Percentiles rank a stretch among this genome's conserved stretches.
Evolutionary conservation across 495 filamentous ascomycete genomes (phyloP).

Genomic region (Penicillium cinerascens): DNA sequence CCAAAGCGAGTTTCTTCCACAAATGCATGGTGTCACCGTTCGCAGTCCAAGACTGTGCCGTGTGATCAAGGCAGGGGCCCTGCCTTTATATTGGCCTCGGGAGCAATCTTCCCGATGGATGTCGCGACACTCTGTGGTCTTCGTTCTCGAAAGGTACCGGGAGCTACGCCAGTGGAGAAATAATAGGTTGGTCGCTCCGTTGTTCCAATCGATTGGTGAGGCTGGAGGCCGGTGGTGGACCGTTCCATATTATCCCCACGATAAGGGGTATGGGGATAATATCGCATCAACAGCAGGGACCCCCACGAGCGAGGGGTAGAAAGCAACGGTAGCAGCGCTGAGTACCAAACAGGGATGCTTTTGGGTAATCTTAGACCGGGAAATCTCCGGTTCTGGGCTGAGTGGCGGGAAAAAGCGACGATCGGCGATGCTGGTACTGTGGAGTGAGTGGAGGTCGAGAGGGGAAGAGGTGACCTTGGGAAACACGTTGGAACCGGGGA

Average conservation of each 20-base stretch:
- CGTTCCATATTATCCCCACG: constrained; percentile 4
- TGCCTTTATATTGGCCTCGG: neutral
- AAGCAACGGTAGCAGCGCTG: constrained; percentile 26
- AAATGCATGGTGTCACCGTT: constrained; percentile 17
- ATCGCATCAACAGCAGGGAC: neutral
- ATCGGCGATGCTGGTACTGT: constrained; percentile 18
- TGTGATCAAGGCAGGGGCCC: neutral
- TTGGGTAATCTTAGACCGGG: constrained; percentile 1
- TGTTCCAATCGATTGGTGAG: neutral
- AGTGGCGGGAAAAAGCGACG: constrained; percentile 14
- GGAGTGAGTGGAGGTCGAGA: constrained; percentile 14
- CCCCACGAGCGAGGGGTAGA: constrained; percentile 13
- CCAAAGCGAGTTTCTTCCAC: constrained; percentile 12
- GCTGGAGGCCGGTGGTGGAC: neutral
- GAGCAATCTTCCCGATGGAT: constrained; percentile 2
- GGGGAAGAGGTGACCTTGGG: neutral
- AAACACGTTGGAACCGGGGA: neutral
- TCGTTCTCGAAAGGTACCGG: neutral
- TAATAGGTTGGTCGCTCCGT: neutral
- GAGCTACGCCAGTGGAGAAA: constrained; percentile 4
- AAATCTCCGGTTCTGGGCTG: constrained; percentile 6
- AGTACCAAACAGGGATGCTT: constrained; percentile 9
- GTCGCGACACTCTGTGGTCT: neutral
- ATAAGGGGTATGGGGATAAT: neutral
- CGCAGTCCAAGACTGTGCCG: neutral